Evolutionary conservation across 2,329 filamentous ascomycete species (phyloP).

Genomic region (Botrytis elliptica): DNA sequence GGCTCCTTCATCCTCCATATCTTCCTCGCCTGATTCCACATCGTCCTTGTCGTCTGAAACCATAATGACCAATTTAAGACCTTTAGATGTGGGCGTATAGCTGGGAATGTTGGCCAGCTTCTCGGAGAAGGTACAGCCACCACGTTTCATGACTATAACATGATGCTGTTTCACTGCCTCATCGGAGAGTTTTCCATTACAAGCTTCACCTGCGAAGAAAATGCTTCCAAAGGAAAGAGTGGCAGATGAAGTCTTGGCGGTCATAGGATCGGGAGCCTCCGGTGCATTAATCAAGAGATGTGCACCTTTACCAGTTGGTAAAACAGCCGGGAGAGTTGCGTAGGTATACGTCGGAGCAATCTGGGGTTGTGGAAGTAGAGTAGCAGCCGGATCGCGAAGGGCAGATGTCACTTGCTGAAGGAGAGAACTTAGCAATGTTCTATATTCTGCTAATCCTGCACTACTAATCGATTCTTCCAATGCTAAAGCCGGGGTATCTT

Average conservation of each 20-base stretch:
- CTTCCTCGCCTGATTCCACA: constrained; percentile 28
- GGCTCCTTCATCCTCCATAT: constrained; percentile 35
- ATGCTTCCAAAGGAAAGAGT: constrained; percentile 67
- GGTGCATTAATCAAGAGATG: constrained; percentile 66
- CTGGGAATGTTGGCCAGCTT: constrained; percentile 85
- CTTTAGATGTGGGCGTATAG: constrained; percentile 58
- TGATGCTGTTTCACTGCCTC: constrained; percentile 59
- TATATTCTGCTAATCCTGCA: constrained; percentile 37
- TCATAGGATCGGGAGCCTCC: constrained; percentile 41
- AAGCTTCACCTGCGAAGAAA: constrained; percentile 69
- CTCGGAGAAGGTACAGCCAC: constrained; percentile 77
- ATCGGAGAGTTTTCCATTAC: constrained; percentile 52
- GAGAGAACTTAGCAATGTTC: constrained; percentile 46
- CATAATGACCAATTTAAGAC: constrained; percentile 79
- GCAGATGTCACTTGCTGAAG: constrained; percentile 51
- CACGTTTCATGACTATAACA: constrained; percentile 77
- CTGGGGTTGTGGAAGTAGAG: constrained; percentile 41
- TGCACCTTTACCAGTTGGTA: constrained; percentile 57
- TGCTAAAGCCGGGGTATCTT: constrained; percentile 17
- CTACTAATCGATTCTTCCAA: constrained; percentile 24
- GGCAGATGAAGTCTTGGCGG: constrained; percentile 27
- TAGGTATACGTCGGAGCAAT: constrained; percentile 37
- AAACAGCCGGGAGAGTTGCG: constrained; percentile 46
- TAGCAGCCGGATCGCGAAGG: constrained; percentile 46
- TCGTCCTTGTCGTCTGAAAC: constrained; percentile 55